Percentiles rank a stretch among this genome's conserved stretches.
Conservation (phyloP, 306 rosid genomes). For the Rosa rugosa region DNA sequence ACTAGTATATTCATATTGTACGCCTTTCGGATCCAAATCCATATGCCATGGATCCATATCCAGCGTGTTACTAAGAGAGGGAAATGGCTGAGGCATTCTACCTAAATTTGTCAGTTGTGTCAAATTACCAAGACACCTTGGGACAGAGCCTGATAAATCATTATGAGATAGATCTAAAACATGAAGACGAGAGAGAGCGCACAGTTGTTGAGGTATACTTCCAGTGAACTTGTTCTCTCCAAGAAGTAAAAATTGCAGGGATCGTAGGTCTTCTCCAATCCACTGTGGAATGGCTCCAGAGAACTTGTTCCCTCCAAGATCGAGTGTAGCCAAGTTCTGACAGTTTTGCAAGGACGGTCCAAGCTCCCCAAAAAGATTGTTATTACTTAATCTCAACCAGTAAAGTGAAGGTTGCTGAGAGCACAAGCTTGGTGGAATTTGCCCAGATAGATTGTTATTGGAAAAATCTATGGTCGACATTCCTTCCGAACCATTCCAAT, state of each 20-base stretch:
- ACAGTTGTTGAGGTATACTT: background rate
- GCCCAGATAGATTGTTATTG: background rate
- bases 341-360: background rate
- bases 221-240: background rate
- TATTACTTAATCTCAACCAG: background rate
- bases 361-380: background rate
- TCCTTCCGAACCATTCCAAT: no score
- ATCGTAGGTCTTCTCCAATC: background rate
- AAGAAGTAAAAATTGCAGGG: background rate
- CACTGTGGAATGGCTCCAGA: background rate
- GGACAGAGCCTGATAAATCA: background rate
- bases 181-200: background rate
- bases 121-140: background rate
- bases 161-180: background rate
- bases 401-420: background rate
- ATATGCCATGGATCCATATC: background rate
- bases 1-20: background rate
- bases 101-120: background rate
- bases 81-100: background rate
- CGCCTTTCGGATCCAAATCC: background rate
- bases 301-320: background rate
- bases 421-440: background rate
- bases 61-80: no score
- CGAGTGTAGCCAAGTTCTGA: background rate
- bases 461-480: background rate